Percentiles rank a stretch among this genome's conserved stretches.
phyloP scores from a whole-genome alignment of 768 basidiomycete species.

The Mycena epipterygia region DNA sequence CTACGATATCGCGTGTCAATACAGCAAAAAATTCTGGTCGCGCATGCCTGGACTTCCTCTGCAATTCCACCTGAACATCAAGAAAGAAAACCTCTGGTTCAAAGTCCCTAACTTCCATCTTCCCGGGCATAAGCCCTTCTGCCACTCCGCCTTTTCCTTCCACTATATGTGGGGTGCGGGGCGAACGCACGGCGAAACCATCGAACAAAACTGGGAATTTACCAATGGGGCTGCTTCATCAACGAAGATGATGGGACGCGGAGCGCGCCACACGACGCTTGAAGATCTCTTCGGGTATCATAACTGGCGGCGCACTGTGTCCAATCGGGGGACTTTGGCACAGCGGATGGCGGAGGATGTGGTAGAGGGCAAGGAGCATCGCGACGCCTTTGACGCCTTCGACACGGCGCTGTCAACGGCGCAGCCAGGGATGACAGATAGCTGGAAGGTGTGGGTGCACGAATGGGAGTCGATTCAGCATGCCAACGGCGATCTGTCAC shows the following conservation, averaged over 20 bases:
- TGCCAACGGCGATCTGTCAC: no score
- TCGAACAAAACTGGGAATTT: neutral
- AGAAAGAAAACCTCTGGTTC: neutral
- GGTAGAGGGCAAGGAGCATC: neutral
- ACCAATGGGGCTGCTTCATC: neutral
- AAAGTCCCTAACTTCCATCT: constrained; percentile 41
- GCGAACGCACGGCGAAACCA: neutral
- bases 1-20: neutral
- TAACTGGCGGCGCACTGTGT: neutral
- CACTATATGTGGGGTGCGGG: neutral
- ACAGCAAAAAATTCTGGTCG: neutral
- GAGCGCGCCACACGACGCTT: neutral
- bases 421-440: neutral
- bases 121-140: constrained; percentile 27
- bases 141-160: constrained; percentile 21
- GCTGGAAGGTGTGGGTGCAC: neutral
- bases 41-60: neutral
- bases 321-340: neutral
- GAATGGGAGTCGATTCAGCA: neutral
- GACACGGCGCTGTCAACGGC: neutral
- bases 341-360: neutral
- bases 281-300: neutral
- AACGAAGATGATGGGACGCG: constrained; percentile 14
- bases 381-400: neutral
- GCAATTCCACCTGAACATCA: neutral